Evolutionary conservation across 129 eudicot species (phyloP).

Genomic region (Tagetes erecta): DNA sequence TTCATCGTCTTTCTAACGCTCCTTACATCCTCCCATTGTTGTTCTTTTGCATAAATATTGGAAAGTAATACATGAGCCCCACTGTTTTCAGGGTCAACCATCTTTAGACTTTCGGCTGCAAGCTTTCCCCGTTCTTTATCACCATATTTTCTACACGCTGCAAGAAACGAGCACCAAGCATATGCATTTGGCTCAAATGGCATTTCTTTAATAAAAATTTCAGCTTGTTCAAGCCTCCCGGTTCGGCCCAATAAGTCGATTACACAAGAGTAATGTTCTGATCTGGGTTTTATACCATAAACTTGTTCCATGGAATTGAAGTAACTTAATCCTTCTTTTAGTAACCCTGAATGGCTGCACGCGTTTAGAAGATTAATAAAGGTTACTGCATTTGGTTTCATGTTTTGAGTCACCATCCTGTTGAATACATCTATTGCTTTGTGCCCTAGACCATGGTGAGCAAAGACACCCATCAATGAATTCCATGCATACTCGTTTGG

Average conservation of each 20-base stretch:
- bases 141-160: slow-evolving; percentile 42
- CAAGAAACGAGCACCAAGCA: slow-evolving; percentile 54
- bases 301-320: slow-evolving; percentile 44
- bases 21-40: slow-evolving; percentile 45
- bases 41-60: slow-evolving; percentile 48
- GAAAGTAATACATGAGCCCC: slow-evolving; percentile 55
- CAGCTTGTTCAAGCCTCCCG: slow-evolving; percentile 55
- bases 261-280: slow-evolving; percentile 54
- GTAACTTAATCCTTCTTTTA: slow-evolving; percentile 41
- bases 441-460: slow-evolving; percentile 47
- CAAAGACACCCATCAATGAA: slow-evolving; percentile 46
- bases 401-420: slow-evolving; percentile 24
- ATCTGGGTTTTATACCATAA: slow-evolving; percentile 38
- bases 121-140: slow-evolving; percentile 46
- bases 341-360: slow-evolving; percentile 49
- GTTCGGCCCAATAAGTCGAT: slow-evolving; percentile 49
- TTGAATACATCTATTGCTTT: slow-evolving; percentile 34
- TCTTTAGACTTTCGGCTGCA: slow-evolving; percentile 42
- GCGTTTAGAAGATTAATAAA: slow-evolving; percentile 44
- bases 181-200: slow-evolving; percentile 50
- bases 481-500: slow-evolving; percentile 41
- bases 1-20: slow-evolving; percentile 46
- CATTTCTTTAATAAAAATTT: slow-evolving; percentile 39
- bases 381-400: slow-evolving; percentile 46
- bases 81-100: slow-evolving; percentile 46